Evolutionary conservation across 1,139 yeast species (phyloP), one percentile per base, ranked within the genome.

Genomic region (Wickerhamomyces sp.): DNA sequence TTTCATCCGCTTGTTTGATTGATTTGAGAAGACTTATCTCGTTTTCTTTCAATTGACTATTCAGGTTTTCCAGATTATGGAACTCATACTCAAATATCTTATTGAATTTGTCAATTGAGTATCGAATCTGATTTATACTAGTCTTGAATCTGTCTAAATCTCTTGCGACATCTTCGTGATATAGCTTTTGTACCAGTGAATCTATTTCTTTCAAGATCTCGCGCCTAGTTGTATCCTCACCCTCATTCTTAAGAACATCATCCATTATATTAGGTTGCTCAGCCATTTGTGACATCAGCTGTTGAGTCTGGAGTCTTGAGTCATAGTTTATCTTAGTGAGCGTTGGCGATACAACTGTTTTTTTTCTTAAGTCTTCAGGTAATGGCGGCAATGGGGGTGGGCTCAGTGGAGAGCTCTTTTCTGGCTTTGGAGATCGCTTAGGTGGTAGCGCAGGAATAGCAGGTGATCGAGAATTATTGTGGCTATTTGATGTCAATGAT

Each of bases 121-220:
- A 47, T 14, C 61, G 59, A 38, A 72, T 58, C 26, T 57, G 60
- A 4, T 53, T 54, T 41, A 70, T 59, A 54, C 67, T 71, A 7
- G 59, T 60, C 10, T 58, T 53, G 44, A 74, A 62, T 48, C 72
- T 68, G n/a, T 59, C 34, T 31, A 57, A 14, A 6, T 47, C 40
- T 13, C 42, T 39, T 0, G 46, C 14, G 3, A 49, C 46, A 10
- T 51, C 58, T 10, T 40, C 29, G 9, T 44, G 45, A 36, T 47
- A 52, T n/a, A 52, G 41, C 32, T 45, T 45, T 30, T 52, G 50
- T 11, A 56, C 37, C 36, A 46, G 29, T 1, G 40, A 31, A 23
- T 48, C 37, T 2, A 53, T 42, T 4, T 48, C 30, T 27, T 43
- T 45, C 5, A 51, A 15, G 1, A 48, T 29, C 13, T 45, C 44